phyloP scores from a whole-genome alignment of 805 yeast species.

The Candida stauntonica region DNA sequence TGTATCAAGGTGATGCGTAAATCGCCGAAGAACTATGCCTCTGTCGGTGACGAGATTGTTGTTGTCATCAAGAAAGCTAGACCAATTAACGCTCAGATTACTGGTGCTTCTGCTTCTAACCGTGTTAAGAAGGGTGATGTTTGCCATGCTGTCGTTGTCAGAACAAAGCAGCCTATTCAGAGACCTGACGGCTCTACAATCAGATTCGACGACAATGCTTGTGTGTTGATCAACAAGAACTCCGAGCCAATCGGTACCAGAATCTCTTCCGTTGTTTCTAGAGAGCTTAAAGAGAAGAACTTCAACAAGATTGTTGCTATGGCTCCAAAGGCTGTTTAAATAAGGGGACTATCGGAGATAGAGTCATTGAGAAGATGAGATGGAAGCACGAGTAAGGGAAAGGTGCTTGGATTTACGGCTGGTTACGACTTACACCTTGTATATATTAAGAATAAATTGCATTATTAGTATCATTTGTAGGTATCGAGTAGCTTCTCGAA shows the following conservation, averaged over 20 bases:
- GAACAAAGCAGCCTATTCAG: constrained; percentile 73
- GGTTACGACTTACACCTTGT: constrained; percentile 6
- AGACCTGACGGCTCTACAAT: constrained; percentile 86
- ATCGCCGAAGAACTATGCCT: constrained; percentile 76
- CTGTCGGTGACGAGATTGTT: constrained; percentile 87
- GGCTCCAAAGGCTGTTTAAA: constrained; percentile 78
- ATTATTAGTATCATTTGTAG: constrained; percentile 4
- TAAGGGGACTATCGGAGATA: no score
- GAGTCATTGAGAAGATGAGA: no score
- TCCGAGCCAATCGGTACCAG: constrained; percentile 95
- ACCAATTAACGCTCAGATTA: constrained; percentile 64
- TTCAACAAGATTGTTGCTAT: constrained; percentile 82
- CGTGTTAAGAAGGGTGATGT: constrained; percentile 94
- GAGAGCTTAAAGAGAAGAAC: constrained; percentile 79
- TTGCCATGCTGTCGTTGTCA: constrained; percentile 90
- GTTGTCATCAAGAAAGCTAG: constrained; percentile 91
- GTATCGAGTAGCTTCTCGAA: constrained; percentile 16
- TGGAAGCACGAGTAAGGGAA: background rate
- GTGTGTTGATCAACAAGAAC: constrained; percentile 88
- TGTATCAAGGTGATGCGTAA: constrained; percentile 94
- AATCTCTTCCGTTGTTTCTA: constrained; percentile 85
- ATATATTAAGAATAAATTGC: constrained; percentile 3
- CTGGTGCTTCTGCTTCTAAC: constrained; percentile 71
- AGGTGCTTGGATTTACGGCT: constrained; percentile 6
- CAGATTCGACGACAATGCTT: constrained; percentile 93